phyloP scores from a whole-genome alignment of 257 asterid species.

The Solanum chmielewskii region DNA sequence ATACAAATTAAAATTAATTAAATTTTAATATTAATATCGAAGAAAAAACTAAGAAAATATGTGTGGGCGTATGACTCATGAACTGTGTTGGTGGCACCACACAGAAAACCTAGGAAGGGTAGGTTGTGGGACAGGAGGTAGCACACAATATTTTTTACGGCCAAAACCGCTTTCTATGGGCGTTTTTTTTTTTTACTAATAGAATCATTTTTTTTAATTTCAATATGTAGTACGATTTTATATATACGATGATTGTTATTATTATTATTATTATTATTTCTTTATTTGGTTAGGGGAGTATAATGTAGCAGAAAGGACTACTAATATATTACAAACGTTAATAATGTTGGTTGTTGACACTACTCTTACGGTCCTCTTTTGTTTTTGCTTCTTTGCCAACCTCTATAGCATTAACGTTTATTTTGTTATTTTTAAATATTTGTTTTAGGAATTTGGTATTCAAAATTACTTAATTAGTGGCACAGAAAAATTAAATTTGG shows the following conservation, averaged over 20 bases:
- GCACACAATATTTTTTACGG: background rate
- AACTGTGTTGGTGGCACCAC: background rate
- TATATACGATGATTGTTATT: background rate
- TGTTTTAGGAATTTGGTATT: background rate
- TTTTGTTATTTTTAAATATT: background rate
- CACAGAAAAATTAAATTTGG: background rate
- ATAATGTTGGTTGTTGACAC: background rate
- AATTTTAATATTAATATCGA: too few relatives aligned
- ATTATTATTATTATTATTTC: background rate
- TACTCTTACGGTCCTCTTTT: background rate
- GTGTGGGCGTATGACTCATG: background rate
- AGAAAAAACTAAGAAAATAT: too few relatives aligned
- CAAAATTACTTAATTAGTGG: background rate
- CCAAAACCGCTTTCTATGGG: background rate
- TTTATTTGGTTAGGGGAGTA: background rate
- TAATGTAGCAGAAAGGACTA: background rate
- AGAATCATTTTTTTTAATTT: background rate
- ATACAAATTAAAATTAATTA: too few relatives aligned
- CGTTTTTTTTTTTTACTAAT: background rate
- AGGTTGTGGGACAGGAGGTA: background rate
- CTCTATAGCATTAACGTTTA: background rate
- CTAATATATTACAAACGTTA: background rate
- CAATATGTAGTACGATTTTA: background rate
- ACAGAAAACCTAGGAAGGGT: background rate
- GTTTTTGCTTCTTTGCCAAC: background rate